Evolutionary conservation across 164 flowering plant species (phyloP).

Genomic region (Platanus orientalis): DNA sequence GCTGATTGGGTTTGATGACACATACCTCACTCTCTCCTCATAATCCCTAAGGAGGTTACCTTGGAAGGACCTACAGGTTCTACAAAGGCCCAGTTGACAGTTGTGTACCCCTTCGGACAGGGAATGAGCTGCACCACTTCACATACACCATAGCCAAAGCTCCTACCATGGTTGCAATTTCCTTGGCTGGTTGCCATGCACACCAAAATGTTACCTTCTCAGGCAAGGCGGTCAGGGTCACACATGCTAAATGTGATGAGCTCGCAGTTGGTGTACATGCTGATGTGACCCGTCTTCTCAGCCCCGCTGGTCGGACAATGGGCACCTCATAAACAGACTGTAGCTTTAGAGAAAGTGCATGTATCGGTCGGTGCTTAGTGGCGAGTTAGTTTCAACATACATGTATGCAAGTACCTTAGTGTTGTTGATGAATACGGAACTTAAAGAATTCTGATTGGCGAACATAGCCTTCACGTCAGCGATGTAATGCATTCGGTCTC

Average conservation of each 20-base stretch:
- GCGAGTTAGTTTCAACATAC: conserved; percentile 44
- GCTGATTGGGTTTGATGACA: too few relatives aligned
- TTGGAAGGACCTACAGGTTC: conserved; percentile 90
- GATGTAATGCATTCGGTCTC: conserved; percentile 56
- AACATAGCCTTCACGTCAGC: conserved; percentile 60
- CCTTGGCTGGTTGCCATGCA: conserved; percentile 41
- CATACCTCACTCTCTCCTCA: too few relatives aligned
- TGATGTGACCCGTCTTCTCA: conserved; percentile 61
- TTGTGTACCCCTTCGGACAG: conserved; percentile 84
- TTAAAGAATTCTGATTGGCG: conserved; percentile 74
- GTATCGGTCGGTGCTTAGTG: conserved; percentile 39
- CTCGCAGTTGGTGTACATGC: conserved; percentile 45
- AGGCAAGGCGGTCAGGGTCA: conserved; percentile 49
- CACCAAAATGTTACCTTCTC: conserved; percentile 22
- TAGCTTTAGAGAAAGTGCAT: conserved; percentile 63
- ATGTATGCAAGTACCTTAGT: conserved; percentile 73
- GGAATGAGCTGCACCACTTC: conserved; percentile 77
- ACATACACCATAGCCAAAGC: conserved; percentile 45
- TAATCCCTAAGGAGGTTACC: too few relatives aligned
- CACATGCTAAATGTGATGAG: conserved; percentile 55
- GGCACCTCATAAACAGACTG: conserved; percentile 69
- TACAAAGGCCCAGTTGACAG: conserved; percentile 81
- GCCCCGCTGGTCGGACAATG: conserved; percentile 56
- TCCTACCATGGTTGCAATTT: conserved; percentile 44
- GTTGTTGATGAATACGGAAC: conserved; percentile 66